These are phyloP conservation scores for Lagenaria siceraria DNA, from an alignment of 306 rosid genomes.

Conservation along the genomic window DNA sequence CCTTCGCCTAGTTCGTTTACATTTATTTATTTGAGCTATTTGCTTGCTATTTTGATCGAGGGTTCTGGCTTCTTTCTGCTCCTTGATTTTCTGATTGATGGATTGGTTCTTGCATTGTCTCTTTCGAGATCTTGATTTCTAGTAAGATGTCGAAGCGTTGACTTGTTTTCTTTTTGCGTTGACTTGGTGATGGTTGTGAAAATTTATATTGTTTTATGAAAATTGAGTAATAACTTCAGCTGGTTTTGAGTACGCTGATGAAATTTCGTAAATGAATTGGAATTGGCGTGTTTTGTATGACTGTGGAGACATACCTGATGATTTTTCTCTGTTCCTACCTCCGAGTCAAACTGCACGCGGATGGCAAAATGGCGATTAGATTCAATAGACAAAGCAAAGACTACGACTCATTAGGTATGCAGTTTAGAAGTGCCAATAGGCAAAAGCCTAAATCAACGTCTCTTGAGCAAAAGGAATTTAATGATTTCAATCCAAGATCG, in stretches of 20 bases:
- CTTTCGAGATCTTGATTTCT: constrained; percentile 1
- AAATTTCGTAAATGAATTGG: neutral
- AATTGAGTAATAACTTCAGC: neutral
- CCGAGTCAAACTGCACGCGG: neutral
- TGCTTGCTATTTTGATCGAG: neutral
- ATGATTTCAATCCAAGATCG: neutral
- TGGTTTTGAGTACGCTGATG: neutral
- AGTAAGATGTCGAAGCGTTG: neutral
- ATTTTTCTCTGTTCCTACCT: neutral
- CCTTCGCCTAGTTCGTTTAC: neutral
- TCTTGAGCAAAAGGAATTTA: neutral
- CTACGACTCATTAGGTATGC: neutral
- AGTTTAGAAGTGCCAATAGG: neutral
- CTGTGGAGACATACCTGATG: neutral
- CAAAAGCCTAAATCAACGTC: neutral
- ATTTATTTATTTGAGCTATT: neutral
- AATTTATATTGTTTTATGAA: neutral
- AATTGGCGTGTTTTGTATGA: neutral
- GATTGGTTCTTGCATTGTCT: neutral
- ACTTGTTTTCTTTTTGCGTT: neutral
- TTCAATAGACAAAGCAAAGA: neutral
- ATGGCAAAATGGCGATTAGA: neutral
- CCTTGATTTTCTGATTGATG: neutral
- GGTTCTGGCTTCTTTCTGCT: neutral
- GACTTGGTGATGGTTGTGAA: neutral